A percentile compares a stretch with the other conserved stretches of the same genome.
Evolutionary conservation across 495 filamentous ascomycete genomes (phyloP).

Genomic region (Annulohypoxylon nitens): DNA sequence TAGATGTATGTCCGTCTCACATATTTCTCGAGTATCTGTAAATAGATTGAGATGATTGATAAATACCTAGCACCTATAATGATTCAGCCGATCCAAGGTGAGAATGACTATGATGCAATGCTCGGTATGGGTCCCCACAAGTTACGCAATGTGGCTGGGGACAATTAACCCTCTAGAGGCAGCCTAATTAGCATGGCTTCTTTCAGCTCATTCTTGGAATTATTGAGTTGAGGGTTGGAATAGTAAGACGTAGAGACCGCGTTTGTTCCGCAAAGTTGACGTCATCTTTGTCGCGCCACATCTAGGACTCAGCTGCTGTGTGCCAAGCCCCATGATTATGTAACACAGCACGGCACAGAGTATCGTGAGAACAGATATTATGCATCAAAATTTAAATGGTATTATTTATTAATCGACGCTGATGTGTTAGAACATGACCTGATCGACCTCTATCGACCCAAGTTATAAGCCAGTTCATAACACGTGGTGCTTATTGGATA

Average conservation of each 20-base stretch:
- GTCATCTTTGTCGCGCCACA: background rate
- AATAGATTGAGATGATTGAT: background rate
- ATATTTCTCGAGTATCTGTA: background rate
- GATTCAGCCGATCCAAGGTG: background rate
- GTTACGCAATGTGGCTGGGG: conserved; percentile 39
- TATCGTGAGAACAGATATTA: background rate
- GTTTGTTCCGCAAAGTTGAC: conserved; percentile 1
- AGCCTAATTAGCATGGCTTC: conserved; percentile 1
- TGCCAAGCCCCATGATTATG: background rate
- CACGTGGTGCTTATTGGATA: background rate
- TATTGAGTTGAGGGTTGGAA: background rate
- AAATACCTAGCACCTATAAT: background rate
- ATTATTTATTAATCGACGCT: background rate
- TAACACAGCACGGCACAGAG: background rate
- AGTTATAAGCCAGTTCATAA: background rate
- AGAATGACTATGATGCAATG: conserved; percentile 38
- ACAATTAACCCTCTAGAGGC: background rate
- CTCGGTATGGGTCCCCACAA: conserved; percentile 6
- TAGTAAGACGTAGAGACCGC: background rate
- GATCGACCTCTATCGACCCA: background rate
- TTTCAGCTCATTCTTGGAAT: conserved; percentile 17
- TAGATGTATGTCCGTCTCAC: conserved; percentile 7
- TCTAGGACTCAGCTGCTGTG: background rate
- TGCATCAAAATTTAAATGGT: background rate
- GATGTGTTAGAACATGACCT: background rate